These are phyloP conservation scores for Pestalotiopsis sp. DNA, from an alignment of 2,329 filamentous ascomycete genomes.

Conservation along the genomic window DNA sequence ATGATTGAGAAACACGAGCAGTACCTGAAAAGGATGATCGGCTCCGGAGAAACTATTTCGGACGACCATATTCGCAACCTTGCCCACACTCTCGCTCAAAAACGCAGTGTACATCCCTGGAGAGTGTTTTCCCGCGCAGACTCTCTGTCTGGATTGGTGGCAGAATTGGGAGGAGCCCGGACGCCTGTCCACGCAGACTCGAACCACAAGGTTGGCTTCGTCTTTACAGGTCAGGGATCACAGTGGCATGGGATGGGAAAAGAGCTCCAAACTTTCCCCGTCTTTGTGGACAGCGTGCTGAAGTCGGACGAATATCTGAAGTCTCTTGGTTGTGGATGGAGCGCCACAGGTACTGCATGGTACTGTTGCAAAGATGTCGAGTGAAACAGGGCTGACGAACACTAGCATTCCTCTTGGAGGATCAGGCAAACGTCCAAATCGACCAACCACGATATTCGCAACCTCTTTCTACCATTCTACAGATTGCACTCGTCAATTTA, in stretches of 20 bases:
- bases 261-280: constrained; percentile 37
- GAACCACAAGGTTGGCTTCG: constrained; percentile 10
- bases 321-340: too few relatives aligned
- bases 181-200: not conserved
- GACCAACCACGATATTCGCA: not conserved
- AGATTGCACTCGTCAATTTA: constrained; percentile 3
- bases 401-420: not conserved
- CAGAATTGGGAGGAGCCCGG: not conserved
- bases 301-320: constrained; percentile 1
- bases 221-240: constrained; percentile 44
- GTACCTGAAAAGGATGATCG: too few relatives aligned
- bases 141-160: not conserved
- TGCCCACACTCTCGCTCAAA: not conserved
- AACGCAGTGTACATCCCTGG: not conserved
- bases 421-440: not conserved
- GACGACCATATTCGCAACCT: too few relatives aligned
- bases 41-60: too few relatives aligned
- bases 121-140: not conserved
- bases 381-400: too few relatives aligned
- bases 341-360: too few relatives aligned
- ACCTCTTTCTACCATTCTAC: not conserved
- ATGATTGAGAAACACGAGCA: too few relatives aligned
- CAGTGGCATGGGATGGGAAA: constrained; percentile 44
- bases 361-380: too few relatives aligned
- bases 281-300: constrained; percentile 34